These are phyloP conservation scores for Seiridium cupressi DNA, from an alignment of 2,329 filamentous ascomycete genomes.

Conservation along the genomic window DNA sequence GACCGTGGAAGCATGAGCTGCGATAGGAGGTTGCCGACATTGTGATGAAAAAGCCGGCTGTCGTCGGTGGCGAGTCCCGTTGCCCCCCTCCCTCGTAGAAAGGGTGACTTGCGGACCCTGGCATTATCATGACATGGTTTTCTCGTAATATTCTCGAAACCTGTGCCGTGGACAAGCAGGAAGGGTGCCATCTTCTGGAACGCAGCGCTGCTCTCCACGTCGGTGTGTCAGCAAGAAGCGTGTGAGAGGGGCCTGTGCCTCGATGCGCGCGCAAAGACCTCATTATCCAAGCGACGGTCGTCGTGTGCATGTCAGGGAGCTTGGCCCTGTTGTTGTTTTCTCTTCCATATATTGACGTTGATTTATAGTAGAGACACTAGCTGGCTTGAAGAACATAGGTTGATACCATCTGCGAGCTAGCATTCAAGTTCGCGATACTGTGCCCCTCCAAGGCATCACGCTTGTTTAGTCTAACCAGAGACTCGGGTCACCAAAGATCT, in stretches of 20 bases:
- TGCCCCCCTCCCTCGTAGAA: not conserved
- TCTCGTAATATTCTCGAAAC: too few relatives aligned
- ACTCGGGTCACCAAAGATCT: constrained; percentile 26
- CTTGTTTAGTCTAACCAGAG: constrained; percentile 32
- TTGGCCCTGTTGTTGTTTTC: too few relatives aligned
- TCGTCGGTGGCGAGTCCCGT: not conserved
- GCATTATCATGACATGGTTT: too few relatives aligned
- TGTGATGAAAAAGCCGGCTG: too few relatives aligned
- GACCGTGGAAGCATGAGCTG: not conserved
- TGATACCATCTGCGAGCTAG: not conserved
- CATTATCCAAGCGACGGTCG: not conserved
- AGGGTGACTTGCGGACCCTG: too few relatives aligned
- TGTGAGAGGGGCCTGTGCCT: not conserved
- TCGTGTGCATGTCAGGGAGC: too few relatives aligned
- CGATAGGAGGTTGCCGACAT: not conserved
- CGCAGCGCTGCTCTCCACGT: too few relatives aligned
- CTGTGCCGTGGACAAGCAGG: too few relatives aligned
- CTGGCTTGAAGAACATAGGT: not conserved
- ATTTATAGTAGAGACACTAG: constrained; percentile 5
- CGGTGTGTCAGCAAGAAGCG: too few relatives aligned
- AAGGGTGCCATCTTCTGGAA: too few relatives aligned
- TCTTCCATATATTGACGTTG: not conserved
- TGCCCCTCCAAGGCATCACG: constrained; percentile 27
- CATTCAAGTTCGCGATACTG: constrained; percentile 16
- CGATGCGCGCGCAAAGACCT: not conserved